Evolutionary conservation across 2,329 filamentous ascomycete genomes (phyloP), one percentile per base, ranked within the genome.

Genomic region (Sordariomycetes sp.): DNA sequence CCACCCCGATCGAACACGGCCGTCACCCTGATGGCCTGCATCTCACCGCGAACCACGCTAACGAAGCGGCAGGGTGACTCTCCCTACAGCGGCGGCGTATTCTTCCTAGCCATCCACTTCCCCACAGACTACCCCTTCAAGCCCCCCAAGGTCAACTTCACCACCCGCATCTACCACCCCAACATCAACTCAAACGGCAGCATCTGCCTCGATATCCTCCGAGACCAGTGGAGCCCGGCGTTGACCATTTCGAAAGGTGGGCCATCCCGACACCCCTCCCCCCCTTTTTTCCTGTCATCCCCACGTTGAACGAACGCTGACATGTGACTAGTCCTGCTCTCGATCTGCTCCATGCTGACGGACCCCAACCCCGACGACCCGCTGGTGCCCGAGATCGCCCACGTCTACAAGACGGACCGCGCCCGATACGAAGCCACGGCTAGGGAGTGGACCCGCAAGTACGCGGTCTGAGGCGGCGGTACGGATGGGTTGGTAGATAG

Each of bases 101-200:
- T 99, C 82, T 99, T 99, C 85, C 84, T 99, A 64, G 86, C 88
- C 65, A 99, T 99, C 70, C 90, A 96, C 77, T 97, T 99, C 81
- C 94, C 94, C 65, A 99, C 94, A 81, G 94, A 99, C 81, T 99
- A 99, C 76, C 94, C 94, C 50, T 99, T 99, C 83, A 99, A 99
- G 87, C 94, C 94, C 62, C 94, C 94, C 66, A 99, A 99, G 84
- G 91, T 99, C 76, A 96, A 96, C 87, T 99, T 99, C 83, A 97
- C 90, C 67, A 99, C 94, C 63, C 88, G 92, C 71, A 97, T 99
- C 79, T 99, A 99, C 74, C 94, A 99, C 78, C 94, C 94, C 68
- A 99, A 99, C 78, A 99, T 99, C 90, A 99, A 99, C 85, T 95
- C 90, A 65, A 97, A 97, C 74, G 94, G 94, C 74, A 96, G 91